Conservation (phyloP, 2,329 filamentous ascomycete genomes). For the Cryoendolithus antarcticus region DNA sequence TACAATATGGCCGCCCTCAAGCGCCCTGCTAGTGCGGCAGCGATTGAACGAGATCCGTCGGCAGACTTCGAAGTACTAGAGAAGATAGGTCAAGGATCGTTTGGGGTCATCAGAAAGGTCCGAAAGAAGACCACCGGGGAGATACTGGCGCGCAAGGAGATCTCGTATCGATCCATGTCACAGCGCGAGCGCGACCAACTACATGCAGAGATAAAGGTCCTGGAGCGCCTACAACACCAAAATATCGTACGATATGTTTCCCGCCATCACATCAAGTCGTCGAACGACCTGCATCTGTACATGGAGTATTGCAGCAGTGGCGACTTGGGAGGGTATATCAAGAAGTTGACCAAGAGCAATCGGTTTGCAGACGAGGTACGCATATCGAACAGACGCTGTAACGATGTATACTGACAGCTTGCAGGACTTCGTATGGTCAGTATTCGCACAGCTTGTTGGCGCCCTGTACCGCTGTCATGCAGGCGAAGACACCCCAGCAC, state of each 20-base stretch:
- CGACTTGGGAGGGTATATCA: slow-evolving; percentile 84
- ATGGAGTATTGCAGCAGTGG: slow-evolving; percentile 99
- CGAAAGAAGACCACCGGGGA: slow-evolving; percentile 70
- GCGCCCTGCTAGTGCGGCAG: slow-evolving; percentile 1
- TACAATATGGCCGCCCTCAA: slow-evolving; percentile 6
- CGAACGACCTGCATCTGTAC: slow-evolving; percentile 88
- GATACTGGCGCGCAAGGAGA: slow-evolving; percentile 95
- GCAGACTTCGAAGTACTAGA: slow-evolving; percentile 84
- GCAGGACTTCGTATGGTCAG: slow-evolving; percentile 80
- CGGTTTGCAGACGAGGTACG: slow-evolving; percentile 66
- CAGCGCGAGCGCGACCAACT: slow-evolving; percentile 94
- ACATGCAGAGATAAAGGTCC: slow-evolving; percentile 90
- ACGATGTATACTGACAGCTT: not conserved
- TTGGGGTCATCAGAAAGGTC: slow-evolving; percentile 93
- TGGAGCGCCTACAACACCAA: slow-evolving; percentile 82
- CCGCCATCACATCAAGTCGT: slow-evolving; percentile 84
- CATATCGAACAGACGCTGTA: not conserved
- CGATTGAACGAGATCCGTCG: slow-evolving; percentile 2
- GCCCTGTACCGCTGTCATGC: slow-evolving; percentile 95
- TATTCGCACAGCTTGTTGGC: slow-evolving; percentile 82
- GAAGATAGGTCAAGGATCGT: slow-evolving; percentile 97
- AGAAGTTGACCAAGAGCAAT: slow-evolving; percentile 64
- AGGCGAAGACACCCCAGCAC: slow-evolving; percentile 67
- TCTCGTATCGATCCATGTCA: slow-evolving; percentile 96
- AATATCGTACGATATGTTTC: slow-evolving; percentile 75